Evolutionary conservation across 1,284 basidiomycete genomes (phyloP), one percentile per base, ranked within the genome.

Genomic region (Rhodotorula sp.): DNA sequence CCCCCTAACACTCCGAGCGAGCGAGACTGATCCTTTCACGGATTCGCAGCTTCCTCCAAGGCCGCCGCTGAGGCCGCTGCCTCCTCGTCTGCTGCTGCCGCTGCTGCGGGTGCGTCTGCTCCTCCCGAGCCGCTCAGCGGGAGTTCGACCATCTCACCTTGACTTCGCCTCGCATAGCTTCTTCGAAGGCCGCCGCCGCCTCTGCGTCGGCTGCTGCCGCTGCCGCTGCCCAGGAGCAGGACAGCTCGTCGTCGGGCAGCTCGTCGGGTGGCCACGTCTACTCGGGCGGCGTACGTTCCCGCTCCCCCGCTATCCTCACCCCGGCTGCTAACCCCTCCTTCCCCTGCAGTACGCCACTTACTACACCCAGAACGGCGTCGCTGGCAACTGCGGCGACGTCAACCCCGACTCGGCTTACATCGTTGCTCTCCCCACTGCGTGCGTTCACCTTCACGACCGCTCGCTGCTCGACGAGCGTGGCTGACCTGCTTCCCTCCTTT

Each of bases 341-440:
- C 53, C 29, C 12, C 3, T 9, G 19, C 53, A 54, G 53, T 54
- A 54, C 53, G 53, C 53, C 10, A 54, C 53, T 29, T 54, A 54
- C 29, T 22, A 34, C 32, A 22, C 32, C 2, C 65, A 71, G 48
- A 67, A 71, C 57, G 66, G 66, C 29, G 61, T 71, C 27, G 70
- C 70, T 8, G 70, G 69, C n/a, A 54, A 64, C 56, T 67, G 62
- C 36, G 61, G 69, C 6, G 50, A 41, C 13, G 75, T 75, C 59
- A 68, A 67, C 61, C 64, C 67, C 5, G 74, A 76, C 69, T 54
- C 57, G 3, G 48, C 50, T 25, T 48, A 48, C 44, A 57, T 64
- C 66, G 61, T 65, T 29, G 66, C 61, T 1, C 61, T 67, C 39
- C 69, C 70, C 12, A 71, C 70, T 34, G 48, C 61, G 61, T 62